Conservation (phyloP, 331 rosid species). For the Acacia concinna region DNA sequence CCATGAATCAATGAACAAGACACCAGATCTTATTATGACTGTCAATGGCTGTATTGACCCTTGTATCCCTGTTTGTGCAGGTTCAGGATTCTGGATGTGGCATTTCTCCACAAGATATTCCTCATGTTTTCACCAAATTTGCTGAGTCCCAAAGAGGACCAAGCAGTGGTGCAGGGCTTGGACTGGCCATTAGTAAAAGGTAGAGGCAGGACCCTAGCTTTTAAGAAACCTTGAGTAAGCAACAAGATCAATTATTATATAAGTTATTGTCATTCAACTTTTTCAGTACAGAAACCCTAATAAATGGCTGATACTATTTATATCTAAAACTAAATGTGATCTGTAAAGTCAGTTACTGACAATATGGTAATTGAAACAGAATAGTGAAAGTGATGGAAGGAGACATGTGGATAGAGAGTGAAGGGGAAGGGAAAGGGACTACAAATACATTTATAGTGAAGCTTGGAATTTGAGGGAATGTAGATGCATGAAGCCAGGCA, state of each 20-base stretch:
- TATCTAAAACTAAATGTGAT: slow-evolving; percentile 7
- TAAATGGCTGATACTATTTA: neutral
- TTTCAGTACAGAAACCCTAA: neutral
- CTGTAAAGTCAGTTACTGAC: neutral
- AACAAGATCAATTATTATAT: neutral
- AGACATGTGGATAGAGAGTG: slow-evolving; percentile 85
- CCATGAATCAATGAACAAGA: neutral
- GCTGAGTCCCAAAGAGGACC: slow-evolving; percentile 60
- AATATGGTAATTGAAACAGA: slow-evolving; percentile 45
- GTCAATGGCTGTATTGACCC: slow-evolving; percentile 1
- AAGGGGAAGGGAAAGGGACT: slow-evolving; percentile 73
- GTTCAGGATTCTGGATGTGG: slow-evolving; percentile 94
- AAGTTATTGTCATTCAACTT: neutral
- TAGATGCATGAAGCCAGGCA: slow-evolving; percentile 43
- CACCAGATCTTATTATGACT: neutral
- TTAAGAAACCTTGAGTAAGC: neutral
- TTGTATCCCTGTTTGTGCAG: slow-evolving; percentile 42
- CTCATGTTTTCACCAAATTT: slow-evolving; percentile 71
- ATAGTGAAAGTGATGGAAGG: slow-evolving; percentile 92
- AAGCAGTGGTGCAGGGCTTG: slow-evolving; percentile 70
- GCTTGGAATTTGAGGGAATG: slow-evolving; percentile 58
- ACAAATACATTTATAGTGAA: slow-evolving; percentile 60
- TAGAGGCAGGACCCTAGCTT: slow-evolving; percentile 17
- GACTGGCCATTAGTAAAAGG: slow-evolving; percentile 93
- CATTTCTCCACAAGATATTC: slow-evolving; percentile 71